Conservation (phyloP, 306 rosid species). For the Fagus crenata region DNA sequence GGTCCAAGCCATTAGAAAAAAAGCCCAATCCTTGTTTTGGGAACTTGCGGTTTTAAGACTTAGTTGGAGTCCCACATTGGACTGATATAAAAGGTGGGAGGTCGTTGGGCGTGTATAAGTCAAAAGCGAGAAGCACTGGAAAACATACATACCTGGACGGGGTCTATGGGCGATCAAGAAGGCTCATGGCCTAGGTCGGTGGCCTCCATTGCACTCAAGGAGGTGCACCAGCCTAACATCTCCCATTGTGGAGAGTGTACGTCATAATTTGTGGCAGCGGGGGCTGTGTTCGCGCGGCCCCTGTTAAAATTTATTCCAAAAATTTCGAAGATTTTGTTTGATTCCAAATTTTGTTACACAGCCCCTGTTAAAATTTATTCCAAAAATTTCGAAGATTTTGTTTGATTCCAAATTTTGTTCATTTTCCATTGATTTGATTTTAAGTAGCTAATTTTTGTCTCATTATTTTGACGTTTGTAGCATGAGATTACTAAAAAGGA, state of each 20-base stretch:
- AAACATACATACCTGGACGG: slow-evolving; percentile 48
- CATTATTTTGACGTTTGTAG: no score
- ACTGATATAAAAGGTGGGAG: not conserved
- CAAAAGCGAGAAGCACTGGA: fast-evolving
- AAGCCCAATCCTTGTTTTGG: no score
- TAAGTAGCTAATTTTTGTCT: no score
- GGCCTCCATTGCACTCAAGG: slow-evolving; percentile 46
- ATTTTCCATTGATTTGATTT: no score
- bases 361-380: slow-evolving; percentile 23
- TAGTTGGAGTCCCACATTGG: slow-evolving; percentile 34
- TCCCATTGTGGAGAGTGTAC: slow-evolving; percentile 44
- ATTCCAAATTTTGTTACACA: slow-evolving; percentile 14
- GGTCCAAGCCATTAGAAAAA: no score
- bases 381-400: not conserved
- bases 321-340: not conserved
- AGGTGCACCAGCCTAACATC: slow-evolving; percentile 52
- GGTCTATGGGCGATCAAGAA: slow-evolving; percentile 47
- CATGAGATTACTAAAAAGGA: no score
- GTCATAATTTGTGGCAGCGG: slow-evolving; percentile 52
- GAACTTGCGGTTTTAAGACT: no score
- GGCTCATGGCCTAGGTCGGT: slow-evolving; percentile 52
- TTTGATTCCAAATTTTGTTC: no score
- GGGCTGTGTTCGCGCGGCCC: slow-evolving; percentile 64
- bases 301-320: not conserved
- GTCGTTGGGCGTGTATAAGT: slow-evolving; percentile 12